These are phyloP conservation scores for Pistacia atlantica DNA, from an alignment of 345 rosid genomes.

Conservation along the genomic window DNA sequence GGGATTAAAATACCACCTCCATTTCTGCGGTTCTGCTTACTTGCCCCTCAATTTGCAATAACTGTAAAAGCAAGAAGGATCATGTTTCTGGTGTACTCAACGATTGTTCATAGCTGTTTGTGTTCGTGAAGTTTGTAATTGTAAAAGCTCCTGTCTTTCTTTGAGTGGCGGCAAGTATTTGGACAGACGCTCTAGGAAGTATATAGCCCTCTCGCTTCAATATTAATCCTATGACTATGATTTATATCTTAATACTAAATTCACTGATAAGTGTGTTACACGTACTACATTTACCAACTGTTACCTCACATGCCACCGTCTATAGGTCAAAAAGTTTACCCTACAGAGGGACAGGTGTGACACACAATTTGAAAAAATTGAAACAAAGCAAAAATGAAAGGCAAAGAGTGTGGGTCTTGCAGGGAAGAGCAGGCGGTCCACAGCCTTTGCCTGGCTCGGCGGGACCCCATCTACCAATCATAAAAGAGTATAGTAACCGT, in stretches of 20 bases:
- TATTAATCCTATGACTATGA: background rate
- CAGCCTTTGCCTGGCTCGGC: background rate
- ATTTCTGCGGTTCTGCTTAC: background rate
- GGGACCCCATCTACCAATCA: slow-evolving; percentile 7
- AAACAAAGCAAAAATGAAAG: slow-evolving; percentile 2
- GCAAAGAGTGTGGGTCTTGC: background rate
- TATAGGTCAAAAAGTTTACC: slow-evolving; percentile 5
- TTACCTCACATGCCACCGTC: slow-evolving; percentile 31
- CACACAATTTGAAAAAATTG: background rate
- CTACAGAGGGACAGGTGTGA: slow-evolving; percentile 1
- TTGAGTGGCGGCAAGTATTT: background rate
- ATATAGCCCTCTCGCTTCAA: background rate
- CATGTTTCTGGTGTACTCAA: background rate
- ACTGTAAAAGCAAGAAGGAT: background rate
- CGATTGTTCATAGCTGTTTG: background rate
- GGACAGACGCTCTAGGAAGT: background rate
- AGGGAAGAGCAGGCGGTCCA: background rate
- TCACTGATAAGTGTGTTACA: no score
- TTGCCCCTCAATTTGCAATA: background rate
- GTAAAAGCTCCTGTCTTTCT: background rate
- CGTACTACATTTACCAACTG: background rate
- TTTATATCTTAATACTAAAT: background rate
- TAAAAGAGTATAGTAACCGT: background rate
- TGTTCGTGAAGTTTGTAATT: background rate
- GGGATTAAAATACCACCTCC: background rate